Evolutionary conservation across 257 asterid species (phyloP).

Genomic region (Nicotiana obtusifolia): DNA sequence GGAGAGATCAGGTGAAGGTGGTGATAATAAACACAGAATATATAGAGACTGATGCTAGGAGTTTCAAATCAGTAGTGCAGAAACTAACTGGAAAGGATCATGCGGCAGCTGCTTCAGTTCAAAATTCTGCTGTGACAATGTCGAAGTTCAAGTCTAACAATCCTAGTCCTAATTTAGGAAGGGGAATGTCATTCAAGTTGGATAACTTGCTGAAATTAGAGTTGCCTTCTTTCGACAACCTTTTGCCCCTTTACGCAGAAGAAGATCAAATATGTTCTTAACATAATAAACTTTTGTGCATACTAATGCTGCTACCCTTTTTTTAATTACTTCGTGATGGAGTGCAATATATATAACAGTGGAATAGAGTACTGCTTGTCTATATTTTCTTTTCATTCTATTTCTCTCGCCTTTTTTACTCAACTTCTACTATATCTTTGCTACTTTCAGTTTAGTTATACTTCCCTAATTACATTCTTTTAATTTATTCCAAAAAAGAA

Average conservation of each 20-base stretch:
- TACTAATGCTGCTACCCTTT: background rate
- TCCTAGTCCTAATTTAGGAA: slow-evolving; percentile 9
- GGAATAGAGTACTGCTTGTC: too few species aligned
- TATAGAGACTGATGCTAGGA: slow-evolving; percentile 36
- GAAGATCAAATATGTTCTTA: background rate
- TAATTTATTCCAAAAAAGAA: too few species aligned
- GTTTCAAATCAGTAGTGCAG: slow-evolving; percentile 48
- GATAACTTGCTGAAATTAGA: slow-evolving; percentile 27
- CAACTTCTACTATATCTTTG: background rate
- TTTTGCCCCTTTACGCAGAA: slow-evolving; percentile 18
- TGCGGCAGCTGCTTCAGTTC: background rate
- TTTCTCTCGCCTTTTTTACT: too few species aligned
- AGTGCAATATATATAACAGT: too few species aligned
- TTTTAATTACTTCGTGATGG: background rate
- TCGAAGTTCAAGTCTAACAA: background rate
- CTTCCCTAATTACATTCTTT: background rate
- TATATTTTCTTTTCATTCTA: too few species aligned
- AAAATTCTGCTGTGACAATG: background rate
- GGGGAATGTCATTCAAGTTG: slow-evolving; percentile 36
- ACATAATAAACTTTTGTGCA: background rate
- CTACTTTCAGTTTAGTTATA: background rate
- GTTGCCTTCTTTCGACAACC: slow-evolving; percentile 35
- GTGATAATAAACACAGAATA: slow-evolving; percentile 42
- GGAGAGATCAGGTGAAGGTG: slow-evolving; percentile 23
- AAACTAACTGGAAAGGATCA: slow-evolving; percentile 41